Evolutionary conservation across 306 rosid genomes (phyloP), one percentile per base, ranked within the genome.

Genomic region (Lagenaria siceraria): DNA sequence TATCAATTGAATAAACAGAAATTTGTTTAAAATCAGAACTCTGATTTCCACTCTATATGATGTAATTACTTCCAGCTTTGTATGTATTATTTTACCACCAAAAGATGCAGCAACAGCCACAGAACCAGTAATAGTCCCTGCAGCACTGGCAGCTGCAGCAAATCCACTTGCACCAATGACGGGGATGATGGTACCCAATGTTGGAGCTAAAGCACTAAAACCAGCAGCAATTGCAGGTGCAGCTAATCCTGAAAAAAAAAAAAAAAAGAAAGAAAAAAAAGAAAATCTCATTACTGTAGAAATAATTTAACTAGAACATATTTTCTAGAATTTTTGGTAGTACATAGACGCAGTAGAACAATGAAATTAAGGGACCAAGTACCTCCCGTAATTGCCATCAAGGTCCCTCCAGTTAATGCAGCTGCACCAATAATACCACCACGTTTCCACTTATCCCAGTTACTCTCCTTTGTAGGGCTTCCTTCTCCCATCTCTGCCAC

Each of bases 181-280:
- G 55, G 98, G 98, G 80, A 94, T 82, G 55, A 94, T 69, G 86
- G 97, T 90, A 38, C 98, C 97, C 83, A 94, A 80, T 77, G 98
- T 91, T 73, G 98, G 97, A 82, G 98, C 98, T 86, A 94, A 59
- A 76, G 96, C 96, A 83, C 90, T 63, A 74, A 94, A 87, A 56
- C 98, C 98, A 5, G 98, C 93, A 73, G 97, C 96, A 82, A 94
- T 94, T 78, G 97, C 97, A 22, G 98, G 98, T 81, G 98, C 98
- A 36, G 97, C 97, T 81, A 94, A 86, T 78, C 98, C 98, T 94
- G 89, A 78, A 53, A 80, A 76, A 74, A 86, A 69, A 70, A n/a
- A n/a, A n/a, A n/a, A n/a, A n/a, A n/a, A n/a, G n/a, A n/a, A n/a
- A n/a, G n/a, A 80, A 76, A 74, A 86, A 69, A 70, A 46, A 51